Conservation (phyloP, 305 asterid species). For the Solanum chacoense region DNA sequence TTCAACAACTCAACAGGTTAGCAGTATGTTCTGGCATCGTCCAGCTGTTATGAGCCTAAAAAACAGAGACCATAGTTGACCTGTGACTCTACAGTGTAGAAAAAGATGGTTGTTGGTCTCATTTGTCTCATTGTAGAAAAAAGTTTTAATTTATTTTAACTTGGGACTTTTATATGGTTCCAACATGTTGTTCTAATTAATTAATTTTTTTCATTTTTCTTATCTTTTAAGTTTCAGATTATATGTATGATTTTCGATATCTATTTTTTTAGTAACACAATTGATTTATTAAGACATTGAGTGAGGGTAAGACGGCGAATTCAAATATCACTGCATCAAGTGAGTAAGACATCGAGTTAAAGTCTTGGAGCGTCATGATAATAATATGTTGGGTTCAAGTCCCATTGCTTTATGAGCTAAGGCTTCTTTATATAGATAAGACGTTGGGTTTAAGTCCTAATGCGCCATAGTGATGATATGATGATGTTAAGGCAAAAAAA, state of each 20-base stretch:
- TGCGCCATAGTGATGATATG: neutral
- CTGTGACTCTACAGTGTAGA: too few relatives aligned
- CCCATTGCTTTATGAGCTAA: neutral
- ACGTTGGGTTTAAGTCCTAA: neutral
- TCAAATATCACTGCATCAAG: neutral
- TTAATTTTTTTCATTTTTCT: neutral
- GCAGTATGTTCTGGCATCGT: too few relatives aligned
- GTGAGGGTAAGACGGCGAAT: neutral
- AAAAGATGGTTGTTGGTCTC: too few relatives aligned
- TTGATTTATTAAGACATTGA: neutral
- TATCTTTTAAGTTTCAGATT: neutral
- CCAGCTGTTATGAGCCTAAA: too few relatives aligned
- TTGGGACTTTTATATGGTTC: neutral
- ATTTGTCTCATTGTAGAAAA: too few relatives aligned
- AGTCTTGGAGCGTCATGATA: neutral
- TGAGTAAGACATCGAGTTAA: neutral
- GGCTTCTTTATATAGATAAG: neutral
- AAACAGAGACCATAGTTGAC: too few relatives aligned
- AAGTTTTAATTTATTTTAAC: too few relatives aligned
- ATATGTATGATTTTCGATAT: neutral
- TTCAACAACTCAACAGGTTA: too few relatives aligned
- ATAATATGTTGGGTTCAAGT: neutral
- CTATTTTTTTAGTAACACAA: neutral
- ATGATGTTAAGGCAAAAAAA: neutral
- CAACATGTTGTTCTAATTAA: neutral